Conservation (phyloP, 345 rosid species). For the Brassica juncea region DNA sequence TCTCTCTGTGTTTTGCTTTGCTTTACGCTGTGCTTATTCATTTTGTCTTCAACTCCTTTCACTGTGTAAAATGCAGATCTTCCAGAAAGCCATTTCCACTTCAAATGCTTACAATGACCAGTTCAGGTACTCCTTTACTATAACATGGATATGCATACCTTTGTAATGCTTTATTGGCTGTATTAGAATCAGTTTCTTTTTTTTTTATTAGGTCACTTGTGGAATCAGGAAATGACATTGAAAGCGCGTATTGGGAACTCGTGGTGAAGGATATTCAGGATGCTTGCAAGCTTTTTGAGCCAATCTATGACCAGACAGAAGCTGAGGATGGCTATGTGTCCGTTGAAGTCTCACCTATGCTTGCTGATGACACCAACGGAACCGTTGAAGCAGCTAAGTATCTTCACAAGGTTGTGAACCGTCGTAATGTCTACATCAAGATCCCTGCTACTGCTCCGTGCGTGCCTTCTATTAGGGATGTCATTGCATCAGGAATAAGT, state of each 20-base stretch:
- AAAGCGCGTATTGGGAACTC: constrained; percentile 93
- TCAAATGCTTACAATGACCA: constrained; percentile 96
- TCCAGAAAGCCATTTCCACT: constrained; percentile 96
- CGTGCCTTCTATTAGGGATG: constrained; percentile 89
- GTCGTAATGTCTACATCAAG: constrained; percentile 90
- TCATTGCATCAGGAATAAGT: constrained; percentile 79
- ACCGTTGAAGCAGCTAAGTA: constrained; percentile 89
- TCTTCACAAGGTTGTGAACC: constrained; percentile 82
- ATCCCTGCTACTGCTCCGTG: constrained; percentile 97
- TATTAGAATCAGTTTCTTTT: not conserved
- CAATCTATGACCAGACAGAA: constrained; percentile 85
- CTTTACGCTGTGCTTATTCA: not conserved
- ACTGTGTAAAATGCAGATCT: constrained; percentile 62
- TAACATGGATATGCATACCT: not conserved
- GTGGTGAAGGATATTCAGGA: constrained; percentile 97
- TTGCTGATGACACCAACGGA: constrained; percentile 84
- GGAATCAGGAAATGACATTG: constrained; percentile 85
- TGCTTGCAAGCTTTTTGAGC: constrained; percentile 95
- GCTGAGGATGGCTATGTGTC: constrained; percentile 96
- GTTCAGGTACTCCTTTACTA: constrained; percentile 60
- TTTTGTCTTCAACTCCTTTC: constrained; percentile 5
- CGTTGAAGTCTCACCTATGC: constrained; percentile 95
- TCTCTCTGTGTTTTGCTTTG: not conserved
- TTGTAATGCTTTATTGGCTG: not conserved
- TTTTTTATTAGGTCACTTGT: constrained; percentile 63